Base-by-base conservation (phyloP, 2,329 filamentous ascomycete species). In the Neofusicoccum umdonicola region DNA sequence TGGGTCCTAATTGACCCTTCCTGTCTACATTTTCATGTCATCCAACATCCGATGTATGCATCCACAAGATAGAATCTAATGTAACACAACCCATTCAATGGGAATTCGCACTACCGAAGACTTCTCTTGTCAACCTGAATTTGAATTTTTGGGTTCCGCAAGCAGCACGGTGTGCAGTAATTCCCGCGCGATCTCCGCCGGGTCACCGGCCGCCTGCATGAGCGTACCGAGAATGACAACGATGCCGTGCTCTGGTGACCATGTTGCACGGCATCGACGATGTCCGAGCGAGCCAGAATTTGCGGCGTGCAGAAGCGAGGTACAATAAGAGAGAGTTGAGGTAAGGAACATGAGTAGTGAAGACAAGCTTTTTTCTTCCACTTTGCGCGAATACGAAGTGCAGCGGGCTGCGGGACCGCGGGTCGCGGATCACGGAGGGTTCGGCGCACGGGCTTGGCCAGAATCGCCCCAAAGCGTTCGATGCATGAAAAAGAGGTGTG, bases 291-390 rank as follows among this genome's bases (percentile, higher is more conserved):
- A 39, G n/a, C n/a, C n/a, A 17, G 47, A 45, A 37, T 8, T 22
- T 60, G 56, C 56, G 47, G n/a, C 11, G 9, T 37, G 41, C 56
- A 47, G 31, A 47, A 45, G 56, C 56, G 27, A 47, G 17, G 27
- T 42, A 60, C 17, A 42, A 19, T 12, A 60, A 42, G 11, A 31
- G 31, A 34, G 44, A 39, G 22, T 22, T 8, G 42, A 47, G 31
- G 41, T 19, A 60, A 47, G 56, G 42, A 47, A 37, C n/a, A 60
- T 60, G n/a, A 27, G 56, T 60, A 47, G 56, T 60, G 42, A 47
- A 60, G 56, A 60, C 56, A 60, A 60, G 56, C 56, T 60, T 60
- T 60, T 57, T 57, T 13, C 17, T 42, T 27, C 45, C 8, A 57
- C 41, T 47, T 11, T 37, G 54, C 52, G 56, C 56, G 56, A 60